Evolutionary conservation across 306 rosid genomes (phyloP).

Genomic region (Cyamopsis tetragonoloba): DNA sequence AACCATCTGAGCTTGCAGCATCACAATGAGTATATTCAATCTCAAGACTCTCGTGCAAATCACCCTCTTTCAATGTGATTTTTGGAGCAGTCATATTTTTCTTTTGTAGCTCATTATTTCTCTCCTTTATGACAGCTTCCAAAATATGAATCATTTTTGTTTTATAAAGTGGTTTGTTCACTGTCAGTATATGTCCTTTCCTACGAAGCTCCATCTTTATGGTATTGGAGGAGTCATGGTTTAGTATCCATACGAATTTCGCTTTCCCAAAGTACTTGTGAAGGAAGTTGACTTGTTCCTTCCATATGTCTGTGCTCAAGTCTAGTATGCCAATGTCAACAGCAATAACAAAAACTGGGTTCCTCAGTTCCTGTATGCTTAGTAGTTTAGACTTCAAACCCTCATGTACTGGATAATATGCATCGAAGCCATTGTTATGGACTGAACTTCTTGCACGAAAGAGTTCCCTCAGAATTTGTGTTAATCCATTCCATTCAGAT

Average conservation of each 20-base stretch:
- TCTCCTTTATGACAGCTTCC: conserved; percentile 69
- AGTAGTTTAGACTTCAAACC: conserved; percentile 44
- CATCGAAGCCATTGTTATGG: conserved; percentile 43
- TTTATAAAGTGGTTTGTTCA: conserved; percentile 83
- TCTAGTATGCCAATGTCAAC: conserved; percentile 84
- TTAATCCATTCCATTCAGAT: conserved; percentile 93
- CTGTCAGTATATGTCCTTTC: conserved; percentile 60
- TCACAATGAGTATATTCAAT: conserved; percentile 77
- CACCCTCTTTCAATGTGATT: conserved; percentile 46
- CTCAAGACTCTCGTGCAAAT: conserved; percentile 70
- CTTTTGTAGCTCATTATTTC: conserved; percentile 53
- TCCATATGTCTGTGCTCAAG: conserved; percentile 97
- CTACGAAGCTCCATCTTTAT: conserved; percentile 81
- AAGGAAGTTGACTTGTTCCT: conserved; percentile 85
- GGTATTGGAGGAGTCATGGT: conserved; percentile 74
- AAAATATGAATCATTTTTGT: conserved; percentile 76
- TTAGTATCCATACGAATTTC: conserved; percentile 80
- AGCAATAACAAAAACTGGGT: conserved; percentile 56
- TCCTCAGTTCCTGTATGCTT: conserved; percentile 54
- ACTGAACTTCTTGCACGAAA: conserved; percentile 48
- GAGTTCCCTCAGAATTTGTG: conserved; percentile 73
- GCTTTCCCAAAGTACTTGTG: conserved; percentile 65
- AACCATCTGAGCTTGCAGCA: conserved; percentile 68
- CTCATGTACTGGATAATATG: conserved; percentile 43
- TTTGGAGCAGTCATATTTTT: conserved; percentile 36